Percentiles rank a stretch among this genome's conserved stretches.
Conservation (phyloP, 257 asterid species). For the Lithospermum erythrorhizon region DNA sequence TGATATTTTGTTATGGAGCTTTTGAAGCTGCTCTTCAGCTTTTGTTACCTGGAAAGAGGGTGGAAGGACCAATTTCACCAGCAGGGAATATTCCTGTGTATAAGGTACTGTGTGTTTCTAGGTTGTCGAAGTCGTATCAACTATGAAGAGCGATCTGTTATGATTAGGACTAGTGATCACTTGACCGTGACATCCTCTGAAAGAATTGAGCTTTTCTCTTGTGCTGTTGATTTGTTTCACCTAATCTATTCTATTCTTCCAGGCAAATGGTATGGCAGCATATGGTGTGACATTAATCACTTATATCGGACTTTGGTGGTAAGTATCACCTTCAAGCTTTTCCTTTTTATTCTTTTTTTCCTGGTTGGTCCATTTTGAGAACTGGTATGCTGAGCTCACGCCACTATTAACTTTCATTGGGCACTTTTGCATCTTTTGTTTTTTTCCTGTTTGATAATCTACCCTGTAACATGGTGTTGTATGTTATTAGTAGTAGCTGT, state of each 20-base stretch:
- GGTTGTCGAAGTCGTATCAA: neutral
- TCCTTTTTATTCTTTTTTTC: neutral
- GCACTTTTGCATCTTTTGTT: neutral
- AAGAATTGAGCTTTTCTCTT: neutral
- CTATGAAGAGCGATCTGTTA: neutral
- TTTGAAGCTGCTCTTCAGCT: conserved; percentile 95
- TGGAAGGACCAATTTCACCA: conserved; percentile 86
- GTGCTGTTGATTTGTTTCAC: conserved; percentile 6
- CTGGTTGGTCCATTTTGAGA: neutral
- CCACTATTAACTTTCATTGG: neutral
- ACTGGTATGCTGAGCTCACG: neutral
- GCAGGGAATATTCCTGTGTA: conserved; percentile 78
- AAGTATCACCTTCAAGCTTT: conserved; percentile 17
- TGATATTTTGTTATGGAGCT: conserved; percentile 62
- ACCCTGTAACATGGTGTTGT: neutral
- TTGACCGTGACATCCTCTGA: neutral
- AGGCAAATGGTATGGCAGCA: conserved; percentile 89
- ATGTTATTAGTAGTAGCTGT: neutral
- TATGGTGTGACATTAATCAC: conserved; percentile 63
- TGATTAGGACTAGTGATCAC: neutral
- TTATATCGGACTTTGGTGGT: conserved; percentile 90
- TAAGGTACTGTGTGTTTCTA: conserved; percentile 39
- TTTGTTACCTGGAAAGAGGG: conserved; percentile 72
- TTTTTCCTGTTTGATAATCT: neutral
- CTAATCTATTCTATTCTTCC: conserved; percentile 20